Conservation (phyloP, 345 rosid genomes). For the Odontarrhena argentea region DNA sequence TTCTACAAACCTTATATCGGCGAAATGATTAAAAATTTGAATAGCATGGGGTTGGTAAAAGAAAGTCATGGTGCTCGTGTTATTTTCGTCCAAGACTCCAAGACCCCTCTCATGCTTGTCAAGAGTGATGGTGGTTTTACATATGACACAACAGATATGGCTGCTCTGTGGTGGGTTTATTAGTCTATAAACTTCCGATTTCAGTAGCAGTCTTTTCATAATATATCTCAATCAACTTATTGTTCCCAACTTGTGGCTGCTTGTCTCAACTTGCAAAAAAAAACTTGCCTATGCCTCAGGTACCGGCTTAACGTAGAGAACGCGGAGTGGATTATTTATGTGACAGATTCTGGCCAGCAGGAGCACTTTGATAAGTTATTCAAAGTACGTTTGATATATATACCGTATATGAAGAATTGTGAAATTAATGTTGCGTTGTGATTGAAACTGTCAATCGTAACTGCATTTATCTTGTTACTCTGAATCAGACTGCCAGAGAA, state of each 20-base stretch:
- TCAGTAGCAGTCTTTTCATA: no score
- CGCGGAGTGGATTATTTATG: constrained; percentile 86
- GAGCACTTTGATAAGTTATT: constrained; percentile 81
- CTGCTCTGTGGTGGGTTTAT: constrained; percentile 74
- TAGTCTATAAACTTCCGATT: no score
- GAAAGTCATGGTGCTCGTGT: no score
- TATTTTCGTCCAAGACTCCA: no score
- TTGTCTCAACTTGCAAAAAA: background rate
- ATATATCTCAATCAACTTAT: no score
- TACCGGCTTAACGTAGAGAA: constrained; percentile 84
- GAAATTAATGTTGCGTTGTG: no score
- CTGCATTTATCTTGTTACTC: background rate
- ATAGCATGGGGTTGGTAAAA: no score
- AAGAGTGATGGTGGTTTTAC: constrained; percentile 90
- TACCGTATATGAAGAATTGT: no score
- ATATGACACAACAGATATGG: constrained; percentile 76
- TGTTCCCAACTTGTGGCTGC: no score
- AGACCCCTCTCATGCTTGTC: constrained; percentile 69
- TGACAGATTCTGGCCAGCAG: constrained; percentile 89
- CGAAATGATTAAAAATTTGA: no score
- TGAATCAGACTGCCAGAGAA: constrained; percentile 64
- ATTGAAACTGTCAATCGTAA: background rate
- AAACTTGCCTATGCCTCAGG: constrained; percentile 42
- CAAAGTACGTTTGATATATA: constrained; percentile 48
- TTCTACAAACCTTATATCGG: no score